Conservation (phyloP, 192 early-diverging fungal genomes). For the Coemansia guatemalensis region DNA sequence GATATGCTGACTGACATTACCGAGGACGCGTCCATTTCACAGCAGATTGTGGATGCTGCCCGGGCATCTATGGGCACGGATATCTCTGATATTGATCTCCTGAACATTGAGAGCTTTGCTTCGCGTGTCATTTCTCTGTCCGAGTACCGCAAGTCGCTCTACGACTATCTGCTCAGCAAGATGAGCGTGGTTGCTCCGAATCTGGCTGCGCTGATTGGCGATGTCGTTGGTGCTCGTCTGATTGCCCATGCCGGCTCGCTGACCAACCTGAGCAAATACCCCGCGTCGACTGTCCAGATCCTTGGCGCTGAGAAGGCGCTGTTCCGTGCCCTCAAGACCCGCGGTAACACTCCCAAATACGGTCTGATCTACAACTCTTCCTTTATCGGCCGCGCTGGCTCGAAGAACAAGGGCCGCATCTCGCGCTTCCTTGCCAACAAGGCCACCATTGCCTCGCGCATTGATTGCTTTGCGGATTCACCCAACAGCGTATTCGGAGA, state of each 20-base stretch:
- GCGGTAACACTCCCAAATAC: conserved; percentile 97
- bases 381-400: conserved; percentile 90
- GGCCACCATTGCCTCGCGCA: conserved; percentile 92
- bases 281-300: conserved; percentile 97
- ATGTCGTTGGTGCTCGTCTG: conserved; percentile 94
- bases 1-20: conserved; percentile 79
- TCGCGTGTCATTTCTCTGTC: conserved; percentile 85
- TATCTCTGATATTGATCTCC: conserved; percentile 92
- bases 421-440: conserved; percentile 99
- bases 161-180: conserved; percentile 90
- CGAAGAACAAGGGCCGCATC: conserved; percentile 97
- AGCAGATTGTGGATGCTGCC: conserved; percentile 91
- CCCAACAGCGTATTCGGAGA: conserved; percentile 92
- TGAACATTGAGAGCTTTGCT: conserved; percentile 93
- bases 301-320: conserved; percentile 98
- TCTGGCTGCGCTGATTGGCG: conserved; percentile 91
- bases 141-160: conserved; percentile 92
- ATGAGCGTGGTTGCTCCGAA: conserved; percentile 98
- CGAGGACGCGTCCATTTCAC: conserved; percentile 77
- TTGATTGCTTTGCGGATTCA: conserved; percentile 92
- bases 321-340: conserved; percentile 96
- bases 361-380: conserved; percentile 97
- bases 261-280: conserved; percentile 95
- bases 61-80: conserved; percentile 98
- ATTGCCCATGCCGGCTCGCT: conserved; percentile 97